A percentile compares a stretch with the other conserved stretches of the same genome.
Evolutionary conservation across 768 basidiomycete species (phyloP).

Genomic region (Suillus sp.): DNA sequence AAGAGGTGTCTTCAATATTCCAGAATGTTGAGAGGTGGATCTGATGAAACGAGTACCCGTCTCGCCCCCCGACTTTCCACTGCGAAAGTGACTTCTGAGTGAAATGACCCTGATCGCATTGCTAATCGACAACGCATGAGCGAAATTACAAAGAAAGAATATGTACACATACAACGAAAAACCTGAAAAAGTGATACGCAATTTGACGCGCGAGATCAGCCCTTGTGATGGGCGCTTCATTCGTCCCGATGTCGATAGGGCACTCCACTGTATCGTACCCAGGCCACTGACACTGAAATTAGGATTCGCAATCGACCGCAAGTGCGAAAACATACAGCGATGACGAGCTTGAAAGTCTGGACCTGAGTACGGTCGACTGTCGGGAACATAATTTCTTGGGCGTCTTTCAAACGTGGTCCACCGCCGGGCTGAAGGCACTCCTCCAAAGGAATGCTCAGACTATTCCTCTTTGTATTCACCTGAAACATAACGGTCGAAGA

Average conservation of each 20-base stretch:
- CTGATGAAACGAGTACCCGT: conserved; percentile 8
- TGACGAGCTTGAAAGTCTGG: neutral
- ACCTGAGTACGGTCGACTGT: neutral
- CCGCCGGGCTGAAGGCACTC: neutral
- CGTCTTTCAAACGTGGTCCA: neutral
- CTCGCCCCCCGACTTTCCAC: conserved; percentile 14
- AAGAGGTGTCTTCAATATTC: conserved; percentile 12
- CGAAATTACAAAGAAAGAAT: neutral
- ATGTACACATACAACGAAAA: conserved; percentile 12
- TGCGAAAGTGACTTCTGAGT: neutral
- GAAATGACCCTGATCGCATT: neutral
- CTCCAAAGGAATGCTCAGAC: conserved; percentile 9
- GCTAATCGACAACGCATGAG: neutral
- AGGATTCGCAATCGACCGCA: neutral
- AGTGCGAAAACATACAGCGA: conserved; percentile 8
- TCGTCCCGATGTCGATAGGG: conserved; percentile 7
- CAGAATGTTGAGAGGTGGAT: conserved; percentile 16
- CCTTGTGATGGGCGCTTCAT: conserved; percentile 2
- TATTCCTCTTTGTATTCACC: neutral
- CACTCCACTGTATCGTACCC: conserved; percentile 12
- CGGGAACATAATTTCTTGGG: conserved; percentile 12
- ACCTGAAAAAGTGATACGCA: conserved; percentile 12
- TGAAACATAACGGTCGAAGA: conserved; percentile 7
- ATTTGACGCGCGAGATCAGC: conserved; percentile 13
- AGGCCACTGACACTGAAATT: conserved; percentile 16